Evolutionary conservation across 2,329 filamentous ascomycete genomes (phyloP).

Genomic region (Colletotrichum karsti): DNA sequence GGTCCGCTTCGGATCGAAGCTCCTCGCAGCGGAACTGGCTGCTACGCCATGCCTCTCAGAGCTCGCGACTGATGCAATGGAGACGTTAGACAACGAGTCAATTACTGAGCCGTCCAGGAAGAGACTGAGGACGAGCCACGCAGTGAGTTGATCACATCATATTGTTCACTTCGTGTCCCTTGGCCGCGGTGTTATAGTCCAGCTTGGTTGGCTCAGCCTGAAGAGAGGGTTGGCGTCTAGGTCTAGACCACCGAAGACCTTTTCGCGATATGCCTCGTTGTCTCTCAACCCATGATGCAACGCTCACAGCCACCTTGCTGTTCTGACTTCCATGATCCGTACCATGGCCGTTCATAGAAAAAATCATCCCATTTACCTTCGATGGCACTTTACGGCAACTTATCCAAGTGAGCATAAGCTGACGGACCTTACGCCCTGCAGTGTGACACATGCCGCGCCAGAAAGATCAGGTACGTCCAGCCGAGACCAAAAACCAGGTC

Average conservation of each 20-base stretch:
- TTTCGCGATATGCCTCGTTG: neutral
- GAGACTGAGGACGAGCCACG: conserved; percentile 51
- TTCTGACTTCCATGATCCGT: neutral
- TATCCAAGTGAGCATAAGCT: neutral
- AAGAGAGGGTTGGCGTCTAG: neutral
- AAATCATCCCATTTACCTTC: neutral
- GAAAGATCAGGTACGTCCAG: conserved; percentile 53
- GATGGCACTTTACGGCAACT: neutral
- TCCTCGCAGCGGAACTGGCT: conserved; percentile 7
- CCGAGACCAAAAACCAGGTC: conserved; percentile 3
- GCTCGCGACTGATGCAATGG: conserved; percentile 8
- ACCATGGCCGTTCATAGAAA: neutral
- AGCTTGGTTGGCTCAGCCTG: neutral
- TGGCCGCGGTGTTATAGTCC: no score
- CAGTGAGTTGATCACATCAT: conserved; percentile 33
- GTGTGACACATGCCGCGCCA: conserved; percentile 56
- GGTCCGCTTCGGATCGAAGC: conserved; percentile 42
- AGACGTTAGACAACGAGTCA: conserved; percentile 36
- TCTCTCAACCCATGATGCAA: neutral
- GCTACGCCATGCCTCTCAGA: conserved; percentile 14
- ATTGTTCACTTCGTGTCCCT: neutral
- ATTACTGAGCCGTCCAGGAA: conserved; percentile 44
- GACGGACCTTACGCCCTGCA: conserved; percentile 31
- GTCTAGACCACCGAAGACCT: neutral
- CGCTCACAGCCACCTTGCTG: neutral